Conservation (phyloP, 2,329 filamentous ascomycete species). For the Penicillium sp. region DNA sequence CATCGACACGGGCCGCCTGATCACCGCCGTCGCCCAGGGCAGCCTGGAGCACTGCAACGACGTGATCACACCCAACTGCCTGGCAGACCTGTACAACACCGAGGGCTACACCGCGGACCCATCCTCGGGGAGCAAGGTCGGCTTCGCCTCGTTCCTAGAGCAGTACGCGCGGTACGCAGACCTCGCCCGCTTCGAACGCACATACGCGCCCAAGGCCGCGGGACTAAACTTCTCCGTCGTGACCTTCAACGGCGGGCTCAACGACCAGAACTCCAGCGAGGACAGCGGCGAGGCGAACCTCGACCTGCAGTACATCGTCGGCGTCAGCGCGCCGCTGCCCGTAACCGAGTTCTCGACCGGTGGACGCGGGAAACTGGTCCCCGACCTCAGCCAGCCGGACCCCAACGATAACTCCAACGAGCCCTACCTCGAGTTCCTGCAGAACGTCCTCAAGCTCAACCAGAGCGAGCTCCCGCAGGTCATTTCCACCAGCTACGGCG, state of each 20-base stretch:
- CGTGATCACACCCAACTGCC: slow-evolving; percentile 52
- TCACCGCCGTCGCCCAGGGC: slow-evolving; percentile 21
- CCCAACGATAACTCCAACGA: slow-evolving; percentile 51
- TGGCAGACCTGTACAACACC: slow-evolving; percentile 54
- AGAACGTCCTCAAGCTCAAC: slow-evolving; percentile 37
- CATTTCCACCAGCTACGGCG: slow-evolving; percentile 48
- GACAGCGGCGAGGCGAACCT: slow-evolving; percentile 56
- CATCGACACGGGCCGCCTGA: slow-evolving; percentile 27
- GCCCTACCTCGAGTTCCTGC: slow-evolving; percentile 47
- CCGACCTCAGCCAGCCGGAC: slow-evolving; percentile 54
- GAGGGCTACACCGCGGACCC: slow-evolving; percentile 45
- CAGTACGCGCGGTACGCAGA: slow-evolving; percentile 56
- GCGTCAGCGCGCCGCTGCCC: slow-evolving; percentile 49
- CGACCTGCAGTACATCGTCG: slow-evolving; percentile 56
- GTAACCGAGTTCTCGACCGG: slow-evolving; percentile 55
- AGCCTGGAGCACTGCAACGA: slow-evolving; percentile 46
- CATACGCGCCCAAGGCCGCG: slow-evolving; percentile 45
- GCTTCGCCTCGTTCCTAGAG: slow-evolving; percentile 54
- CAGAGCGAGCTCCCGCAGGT: slow-evolving; percentile 41
- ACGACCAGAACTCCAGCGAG: slow-evolving; percentile 40
- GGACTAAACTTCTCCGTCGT: slow-evolving; percentile 52
- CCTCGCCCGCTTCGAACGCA: slow-evolving; percentile 45
- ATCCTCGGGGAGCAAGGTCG: slow-evolving; percentile 45
- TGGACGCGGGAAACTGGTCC: slow-evolving; percentile 52
- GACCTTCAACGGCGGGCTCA: slow-evolving; percentile 47